phyloP scores from a whole-genome alignment of 2,329 filamentous ascomycete genomes.

The Emmonsia crescens region DNA sequence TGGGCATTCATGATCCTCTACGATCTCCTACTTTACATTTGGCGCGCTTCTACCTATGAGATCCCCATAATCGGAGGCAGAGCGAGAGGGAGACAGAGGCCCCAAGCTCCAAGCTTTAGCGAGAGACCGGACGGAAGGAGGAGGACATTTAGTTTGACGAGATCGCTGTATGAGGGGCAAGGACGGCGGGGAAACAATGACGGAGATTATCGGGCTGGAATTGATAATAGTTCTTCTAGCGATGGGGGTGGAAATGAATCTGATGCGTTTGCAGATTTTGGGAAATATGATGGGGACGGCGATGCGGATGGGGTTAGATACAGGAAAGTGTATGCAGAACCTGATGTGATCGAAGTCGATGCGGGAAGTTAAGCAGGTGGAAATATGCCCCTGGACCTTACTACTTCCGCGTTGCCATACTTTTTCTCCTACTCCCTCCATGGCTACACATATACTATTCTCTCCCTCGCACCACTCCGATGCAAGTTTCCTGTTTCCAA shows the following conservation, averaged over 20 bases:
- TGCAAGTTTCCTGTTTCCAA: background rate
- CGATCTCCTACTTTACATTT: conserved; percentile 52
- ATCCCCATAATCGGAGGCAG: conserved; percentile 51
- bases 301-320: background rate
- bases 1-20: conserved; percentile 53
- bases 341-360: background rate
- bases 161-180: conserved; percentile 9
- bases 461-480: background rate
- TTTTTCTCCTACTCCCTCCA: background rate
- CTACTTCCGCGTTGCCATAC: background rate
- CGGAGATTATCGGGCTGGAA: background rate
- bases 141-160: conserved; percentile 21
- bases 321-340: conserved; percentile 2
- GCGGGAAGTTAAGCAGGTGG: background rate
- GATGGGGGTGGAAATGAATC: background rate
- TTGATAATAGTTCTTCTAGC: background rate
- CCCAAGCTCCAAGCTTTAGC: conserved; percentile 50
- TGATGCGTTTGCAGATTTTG: background rate
- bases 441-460: background rate
- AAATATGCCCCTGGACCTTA: background rate
- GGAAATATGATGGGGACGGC: background rate
- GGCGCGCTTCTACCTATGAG: conserved; percentile 48
- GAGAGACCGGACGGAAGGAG: conserved; percentile 42
- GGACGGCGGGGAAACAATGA: background rate
- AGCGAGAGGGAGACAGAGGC: conserved; percentile 48